Evolutionary conservation across 768 basidiomycete genomes (phyloP).

Genomic region (Mycena olivaceomarginata): DNA sequence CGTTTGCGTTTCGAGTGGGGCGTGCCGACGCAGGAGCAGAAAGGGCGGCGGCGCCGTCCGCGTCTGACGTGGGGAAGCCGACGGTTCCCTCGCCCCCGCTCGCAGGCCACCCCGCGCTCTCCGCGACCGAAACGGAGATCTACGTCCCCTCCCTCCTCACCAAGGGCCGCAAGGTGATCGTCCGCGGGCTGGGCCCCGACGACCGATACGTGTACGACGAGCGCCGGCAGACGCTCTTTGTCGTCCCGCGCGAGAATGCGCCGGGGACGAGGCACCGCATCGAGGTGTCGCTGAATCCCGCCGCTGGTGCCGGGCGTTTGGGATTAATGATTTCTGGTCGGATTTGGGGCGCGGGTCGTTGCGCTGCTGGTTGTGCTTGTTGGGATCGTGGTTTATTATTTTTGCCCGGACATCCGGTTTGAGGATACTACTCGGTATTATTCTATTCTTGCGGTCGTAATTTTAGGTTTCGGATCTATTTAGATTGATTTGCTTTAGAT

Average conservation of each 20-base stretch:
- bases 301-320: constrained; percentile 68
- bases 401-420: constrained; percentile 36
- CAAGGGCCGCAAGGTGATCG: constrained; percentile 72
- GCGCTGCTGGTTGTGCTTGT: constrained; percentile 48
- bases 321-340: constrained; percentile 79
- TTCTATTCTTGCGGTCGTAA: too few relatives aligned
- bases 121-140: constrained; percentile 86
- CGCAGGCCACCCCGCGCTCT: constrained; percentile 60
- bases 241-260: constrained; percentile 67
- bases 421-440: background rate
- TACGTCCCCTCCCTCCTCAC: constrained; percentile 83
- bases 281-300: constrained; percentile 74
- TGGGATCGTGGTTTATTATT: constrained; percentile 43
- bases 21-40: constrained; percentile 37
- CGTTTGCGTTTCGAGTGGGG: constrained; percentile 83
- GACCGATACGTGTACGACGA: constrained; percentile 79
- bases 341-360: constrained; percentile 60
- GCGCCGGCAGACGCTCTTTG: constrained; percentile 83
- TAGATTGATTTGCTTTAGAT: too few relatives aligned
- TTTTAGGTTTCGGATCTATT: too few relatives aligned
- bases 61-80: constrained; percentile 34
- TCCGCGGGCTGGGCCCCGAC: constrained; percentile 71
- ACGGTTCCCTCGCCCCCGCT: constrained; percentile 61
- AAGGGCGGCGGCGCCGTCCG: background rate
- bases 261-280: constrained; percentile 71